phyloP scores from a whole-genome alignment of 441 rosid genomes.

The Daphne laureola region DNA sequence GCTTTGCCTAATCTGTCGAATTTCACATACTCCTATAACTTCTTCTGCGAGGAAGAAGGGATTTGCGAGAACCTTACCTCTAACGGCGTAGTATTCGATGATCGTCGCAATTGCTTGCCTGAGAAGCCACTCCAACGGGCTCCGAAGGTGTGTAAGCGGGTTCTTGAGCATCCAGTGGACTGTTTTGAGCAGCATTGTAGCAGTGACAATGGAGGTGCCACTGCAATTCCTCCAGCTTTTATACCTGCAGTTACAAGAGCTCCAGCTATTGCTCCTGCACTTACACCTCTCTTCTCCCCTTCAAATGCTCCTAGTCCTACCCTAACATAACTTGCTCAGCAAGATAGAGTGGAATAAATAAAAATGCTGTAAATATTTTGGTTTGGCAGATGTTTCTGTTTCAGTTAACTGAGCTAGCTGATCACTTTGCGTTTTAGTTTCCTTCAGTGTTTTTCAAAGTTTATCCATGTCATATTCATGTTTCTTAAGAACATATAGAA shows the following conservation, averaged over 20 bases:
- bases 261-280: slow-evolving; percentile 25
- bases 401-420: no score
- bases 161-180: slow-evolving; percentile 53
- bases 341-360: slow-evolving; percentile 3
- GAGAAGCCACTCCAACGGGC: slow-evolving; percentile 55
- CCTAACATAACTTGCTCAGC: slow-evolving; percentile 14
- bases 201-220: background rate
- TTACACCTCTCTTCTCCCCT: slow-evolving; percentile 40
- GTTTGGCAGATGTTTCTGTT: background rate
- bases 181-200: slow-evolving; percentile 44
- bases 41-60: slow-evolving; percentile 57
- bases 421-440: no score
- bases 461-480: no score
- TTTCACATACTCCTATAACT: slow-evolving; percentile 64
- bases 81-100: slow-evolving; percentile 44
- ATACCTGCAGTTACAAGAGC: slow-evolving; percentile 15
- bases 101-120: slow-evolving; percentile 63
- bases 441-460: no score
- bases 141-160: slow-evolving; percentile 39
- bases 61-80: slow-evolving; percentile 53
- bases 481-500: no score
- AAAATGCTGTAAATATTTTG: slow-evolving; percentile 10
- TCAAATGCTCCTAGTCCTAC: slow-evolving; percentile 48
- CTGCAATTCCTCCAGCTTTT: background rate
- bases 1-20: slow-evolving; percentile 53